A percentile compares a stretch with the other conserved stretches of the same genome.
Evolutionary conservation across 352 stramenopile species (phyloP).

Genomic region (Phytophthora foliorum): DNA sequence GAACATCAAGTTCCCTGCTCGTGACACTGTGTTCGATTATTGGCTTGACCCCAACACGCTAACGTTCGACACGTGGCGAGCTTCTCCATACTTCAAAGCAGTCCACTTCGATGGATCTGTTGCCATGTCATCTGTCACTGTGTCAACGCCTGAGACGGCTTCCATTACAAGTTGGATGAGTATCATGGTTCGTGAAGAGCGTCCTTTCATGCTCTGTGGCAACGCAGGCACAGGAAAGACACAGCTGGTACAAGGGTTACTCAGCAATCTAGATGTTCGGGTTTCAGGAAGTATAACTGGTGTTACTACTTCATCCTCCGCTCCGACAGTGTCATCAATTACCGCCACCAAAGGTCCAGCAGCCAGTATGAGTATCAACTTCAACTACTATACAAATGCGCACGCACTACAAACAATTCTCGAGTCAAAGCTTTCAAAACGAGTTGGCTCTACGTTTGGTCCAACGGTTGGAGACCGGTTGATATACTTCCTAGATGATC

Average conservation of each 20-base stretch:
- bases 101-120: conserved; percentile 84
- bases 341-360: conserved; percentile 38
- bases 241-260: conserved; percentile 91
- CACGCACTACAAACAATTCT: conserved; percentile 84
- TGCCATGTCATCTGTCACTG: conserved; percentile 87
- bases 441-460: conserved; percentile 87
- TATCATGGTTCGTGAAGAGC: conserved; percentile 92
- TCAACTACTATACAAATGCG: conserved; percentile 89
- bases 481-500: conserved; percentile 97
- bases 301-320: conserved; percentile 22
- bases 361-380: conserved; percentile 83
- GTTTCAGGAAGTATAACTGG: conserved; percentile 30
- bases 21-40: conserved; percentile 97
- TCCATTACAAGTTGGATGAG: conserved; percentile 96
- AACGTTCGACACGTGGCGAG: conserved; percentile 94
- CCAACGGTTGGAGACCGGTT: conserved; percentile 84
- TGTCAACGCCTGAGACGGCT: conserved; percentile 95
- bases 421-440: conserved; percentile 91
- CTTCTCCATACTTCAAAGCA: conserved; percentile 92
- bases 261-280: conserved; percentile 57
- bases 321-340: conserved; percentile 19
- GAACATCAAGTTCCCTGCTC: conserved; percentile 94
- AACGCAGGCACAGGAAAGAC: conserved; percentile 95
- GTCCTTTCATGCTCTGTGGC: conserved; percentile 95
- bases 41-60: conserved; percentile 93